These are phyloP conservation scores for Physaria fendleri DNA, from an alignment of 345 rosid species.

Conservation along the genomic window DNA sequence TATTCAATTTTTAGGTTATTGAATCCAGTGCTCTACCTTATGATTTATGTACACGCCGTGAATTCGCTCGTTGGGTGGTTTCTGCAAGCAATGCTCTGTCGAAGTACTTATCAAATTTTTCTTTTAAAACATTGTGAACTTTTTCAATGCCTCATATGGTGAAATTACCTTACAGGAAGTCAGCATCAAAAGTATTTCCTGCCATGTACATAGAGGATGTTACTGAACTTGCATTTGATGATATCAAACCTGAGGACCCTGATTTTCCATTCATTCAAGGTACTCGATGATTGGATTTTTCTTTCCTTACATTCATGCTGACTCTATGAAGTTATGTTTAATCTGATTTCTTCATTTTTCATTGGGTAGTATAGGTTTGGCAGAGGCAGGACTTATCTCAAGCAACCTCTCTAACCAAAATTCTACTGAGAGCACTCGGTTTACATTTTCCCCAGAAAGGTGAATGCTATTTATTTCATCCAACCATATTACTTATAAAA, in stretches of 20 bases:
- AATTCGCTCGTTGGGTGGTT: constrained; percentile 92
- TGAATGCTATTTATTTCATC: constrained; percentile 7
- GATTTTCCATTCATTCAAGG: constrained; percentile 97
- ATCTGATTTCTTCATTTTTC: constrained; percentile 7
- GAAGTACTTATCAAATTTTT: constrained; percentile 34
- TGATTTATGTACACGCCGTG: constrained; percentile 82
- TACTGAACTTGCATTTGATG: constrained; percentile 91
- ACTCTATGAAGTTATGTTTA: neutral
- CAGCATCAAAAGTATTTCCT: constrained; percentile 80
- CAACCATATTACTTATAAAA: neutral
- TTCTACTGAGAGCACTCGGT: constrained; percentile 36
- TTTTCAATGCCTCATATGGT: neutral
- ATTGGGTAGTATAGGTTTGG: constrained; percentile 66
- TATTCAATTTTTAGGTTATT: constrained; percentile 49
- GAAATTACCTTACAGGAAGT: constrained; percentile 42
- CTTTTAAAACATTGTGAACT: neutral
- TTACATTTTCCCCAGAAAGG: constrained; percentile 78
- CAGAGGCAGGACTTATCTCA: constrained; percentile 93
- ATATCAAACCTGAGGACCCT: constrained; percentile 73
- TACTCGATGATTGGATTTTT: constrained; percentile 22
- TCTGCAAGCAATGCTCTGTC: constrained; percentile 68
- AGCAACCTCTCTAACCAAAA: constrained; percentile 78
- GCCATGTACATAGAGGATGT: constrained; percentile 93
- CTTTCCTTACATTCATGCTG: neutral
- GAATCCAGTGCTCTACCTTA: constrained; percentile 68